Percentiles rank a stretch among this genome's conserved stretches.
Evolutionary conservation across 129 eudicot species (phyloP).

Genomic region (Flaveria brownii): DNA sequence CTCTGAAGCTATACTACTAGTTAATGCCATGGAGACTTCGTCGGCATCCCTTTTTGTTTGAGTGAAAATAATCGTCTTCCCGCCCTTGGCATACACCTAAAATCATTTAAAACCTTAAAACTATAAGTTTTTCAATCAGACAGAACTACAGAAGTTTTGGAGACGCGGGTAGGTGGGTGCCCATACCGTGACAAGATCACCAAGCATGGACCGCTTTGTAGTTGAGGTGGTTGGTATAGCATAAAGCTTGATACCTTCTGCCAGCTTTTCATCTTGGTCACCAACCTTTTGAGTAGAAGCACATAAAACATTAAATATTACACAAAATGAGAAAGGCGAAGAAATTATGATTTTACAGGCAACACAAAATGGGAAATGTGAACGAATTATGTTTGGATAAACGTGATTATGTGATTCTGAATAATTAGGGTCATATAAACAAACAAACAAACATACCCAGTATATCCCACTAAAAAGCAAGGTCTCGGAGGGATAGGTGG

Average conservation of each 20-base stretch:
- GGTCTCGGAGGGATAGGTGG: too few species aligned
- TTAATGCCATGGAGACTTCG: slow-evolving; percentile 78
- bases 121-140: not conserved
- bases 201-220: slow-evolving; percentile 72
- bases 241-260: slow-evolving; percentile 91
- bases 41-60: slow-evolving; percentile 96
- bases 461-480: too few species aligned
- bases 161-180: not conserved
- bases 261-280: slow-evolving; percentile 85
- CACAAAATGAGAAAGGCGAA: not conserved
- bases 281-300: slow-evolving; percentile 58
- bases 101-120: slow-evolving; percentile 5
- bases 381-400: not conserved
- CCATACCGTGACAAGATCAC: slow-evolving; percentile 83
- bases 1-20: slow-evolving; percentile 83
- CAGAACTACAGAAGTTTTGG: not conserved
- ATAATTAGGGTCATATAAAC: not conserved
- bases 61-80: slow-evolving; percentile 91
- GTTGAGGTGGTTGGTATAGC: slow-evolving; percentile 70
- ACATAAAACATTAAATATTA: slow-evolving; percentile 7
- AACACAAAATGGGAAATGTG: not conserved
- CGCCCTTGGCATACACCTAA: slow-evolving; percentile 97
- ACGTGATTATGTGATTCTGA: not conserved
- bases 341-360: not conserved
- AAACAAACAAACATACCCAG: too few species aligned